phyloP scores from a whole-genome alignment of 2,329 filamentous ascomycete species.

The Cladophialophora chaetospira region DNA sequence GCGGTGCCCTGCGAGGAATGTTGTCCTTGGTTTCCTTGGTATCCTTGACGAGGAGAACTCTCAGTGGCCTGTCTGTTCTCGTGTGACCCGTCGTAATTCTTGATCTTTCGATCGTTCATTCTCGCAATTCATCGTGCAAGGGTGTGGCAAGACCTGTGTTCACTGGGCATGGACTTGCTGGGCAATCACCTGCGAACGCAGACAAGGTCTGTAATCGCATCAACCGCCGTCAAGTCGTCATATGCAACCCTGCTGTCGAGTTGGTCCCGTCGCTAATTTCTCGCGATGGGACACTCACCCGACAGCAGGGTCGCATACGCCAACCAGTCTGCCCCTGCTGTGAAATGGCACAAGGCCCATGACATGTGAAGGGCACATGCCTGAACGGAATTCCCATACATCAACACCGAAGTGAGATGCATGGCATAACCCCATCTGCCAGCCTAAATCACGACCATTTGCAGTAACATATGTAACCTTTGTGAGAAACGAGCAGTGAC shows the following conservation, averaged over 20 bases:
- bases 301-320: neutral
- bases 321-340: conserved; percentile 3
- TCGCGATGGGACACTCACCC: neutral
- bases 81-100: neutral
- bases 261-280: no score
- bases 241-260: neutral
- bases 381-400: conserved; percentile 20
- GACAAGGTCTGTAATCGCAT: conserved; percentile 3
- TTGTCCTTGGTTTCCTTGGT: conserved; percentile 1
- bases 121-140: conserved; percentile 8
- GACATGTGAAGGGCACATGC: conserved; percentile 7
- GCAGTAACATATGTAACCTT: conserved; percentile 1
- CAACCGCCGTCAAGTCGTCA: conserved; percentile 10
- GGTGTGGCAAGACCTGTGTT: conserved; percentile 11
- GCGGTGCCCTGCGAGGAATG: neutral
- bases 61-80: neutral
- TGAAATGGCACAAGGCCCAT: neutral
- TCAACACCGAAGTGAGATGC: conserved; percentile 8
- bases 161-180: neutral
- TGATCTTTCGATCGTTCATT: conserved; percentile 4
- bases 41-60: conserved; percentile 8
- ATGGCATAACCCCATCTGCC: conserved; percentile 26
- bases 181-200: conserved; percentile 5
- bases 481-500: conserved; percentile 4
- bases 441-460: conserved; percentile 13